Evolutionary conservation across 768 basidiomycete genomes (phyloP).

Genomic region (Trametes meyenii): DNA sequence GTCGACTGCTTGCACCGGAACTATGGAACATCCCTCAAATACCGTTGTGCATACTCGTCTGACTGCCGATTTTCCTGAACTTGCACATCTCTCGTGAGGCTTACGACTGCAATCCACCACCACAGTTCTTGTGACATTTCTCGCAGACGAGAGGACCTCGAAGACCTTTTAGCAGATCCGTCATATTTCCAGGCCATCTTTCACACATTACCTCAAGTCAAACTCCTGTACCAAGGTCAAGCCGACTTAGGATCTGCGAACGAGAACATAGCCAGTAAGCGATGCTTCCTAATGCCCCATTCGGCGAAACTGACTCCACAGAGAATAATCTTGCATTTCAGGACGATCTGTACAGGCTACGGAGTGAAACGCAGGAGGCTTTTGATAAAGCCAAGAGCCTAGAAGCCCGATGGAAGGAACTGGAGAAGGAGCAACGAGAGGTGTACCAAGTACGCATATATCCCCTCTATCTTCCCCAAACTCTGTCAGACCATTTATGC

Average conservation of each 20-base stretch:
- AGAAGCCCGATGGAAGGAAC: slow-evolving; percentile 81
- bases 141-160: slow-evolving; percentile 82
- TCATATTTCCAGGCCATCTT: slow-evolving; percentile 87
- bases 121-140: background rate
- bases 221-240: slow-evolving; percentile 73
- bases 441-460: slow-evolving; percentile 71
- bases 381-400: slow-evolving; percentile 86
- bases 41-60: slow-evolving; percentile 27
- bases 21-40: slow-evolving; percentile 12
- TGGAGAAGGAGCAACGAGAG: slow-evolving; percentile 87
- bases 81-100: slow-evolving; percentile 70
- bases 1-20: background rate
- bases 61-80: slow-evolving; percentile 68
- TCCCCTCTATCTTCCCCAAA: background rate
- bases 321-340: slow-evolving; percentile 78
- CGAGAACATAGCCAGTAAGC: slow-evolving; percentile 82
- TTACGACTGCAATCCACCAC: background rate
- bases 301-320: slow-evolving; percentile 34
- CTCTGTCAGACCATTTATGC: background rate
- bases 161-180: slow-evolving; percentile 82
- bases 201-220: slow-evolving; percentile 75
- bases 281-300: background rate
- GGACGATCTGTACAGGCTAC: slow-evolving; percentile 71
- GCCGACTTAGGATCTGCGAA: slow-evolving; percentile 82
- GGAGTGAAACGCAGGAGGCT: slow-evolving; percentile 82